Evolutionary conservation across 768 basidiomycete species (phyloP), one percentile per base, ranked within the genome.

Genomic region (Mycena olivaceomarginata): DNA sequence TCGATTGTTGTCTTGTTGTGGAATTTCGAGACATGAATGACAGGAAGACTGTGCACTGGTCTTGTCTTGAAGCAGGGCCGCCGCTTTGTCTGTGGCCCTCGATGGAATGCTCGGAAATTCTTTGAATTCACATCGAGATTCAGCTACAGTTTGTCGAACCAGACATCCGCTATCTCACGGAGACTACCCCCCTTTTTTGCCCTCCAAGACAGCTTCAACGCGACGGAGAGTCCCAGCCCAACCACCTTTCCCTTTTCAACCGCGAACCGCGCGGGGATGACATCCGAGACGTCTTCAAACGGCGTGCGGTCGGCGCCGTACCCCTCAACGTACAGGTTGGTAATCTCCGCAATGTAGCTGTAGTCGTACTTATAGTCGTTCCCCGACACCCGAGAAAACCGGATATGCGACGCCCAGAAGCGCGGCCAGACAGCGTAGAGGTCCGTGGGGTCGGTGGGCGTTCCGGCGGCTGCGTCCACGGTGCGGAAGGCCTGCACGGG

Each of bases 401-500:
- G 85, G 20, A 88, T 48, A 76, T 90, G 89, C n/a, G 86, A 84
- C 0, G 83, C 80, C 85, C 85, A 88, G 41, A 84, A 39, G 15
- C 83, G 84, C 4, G 84, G 81, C 83, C 86, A 87, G 18, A 75
- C 80, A 0, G 83, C 83, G 72, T 86, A 80, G 8, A 88, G 80
- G 22, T 83, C 70, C 8, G n/a, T 2, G 37, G 71, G 37, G 13
- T 15, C 1, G 4, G 70, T 46, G 13, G 62, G 62, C 41, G 13
- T 51, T 2, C 70, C 70, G 1, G 68, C 25, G 6, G 80, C 5
- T 41, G 77, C 8, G n/a, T 86, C 83, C 18, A 86, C 77, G 10
- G 74, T 40, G 20, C 81, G 16, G 70, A 87, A 88, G 25, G 84
- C 78, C 10, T 79, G 77, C 18, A 80, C 79, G n/a, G 86, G 51